Base-by-base conservation (phyloP, 495 filamentous ascomycete species). In the Lasiosphaeria ovina region DNA sequence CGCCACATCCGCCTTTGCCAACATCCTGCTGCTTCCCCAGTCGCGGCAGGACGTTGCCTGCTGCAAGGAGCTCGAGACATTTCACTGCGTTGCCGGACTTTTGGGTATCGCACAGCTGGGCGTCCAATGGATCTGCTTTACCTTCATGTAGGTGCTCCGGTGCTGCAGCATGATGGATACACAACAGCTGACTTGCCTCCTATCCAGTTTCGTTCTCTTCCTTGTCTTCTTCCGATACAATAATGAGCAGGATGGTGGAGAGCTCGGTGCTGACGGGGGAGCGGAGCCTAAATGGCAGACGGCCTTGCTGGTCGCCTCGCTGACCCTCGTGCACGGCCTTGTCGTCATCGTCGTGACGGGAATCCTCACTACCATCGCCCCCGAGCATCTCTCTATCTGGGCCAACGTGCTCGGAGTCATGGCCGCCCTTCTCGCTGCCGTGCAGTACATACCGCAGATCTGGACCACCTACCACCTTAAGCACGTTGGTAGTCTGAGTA, bases 371-470 rank as follows among this genome's bases (percentile, higher is more conserved):
- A 68, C 87, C 52, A 73, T 79, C 47, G 74, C 74, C 3, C 89
- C 86, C 8, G 62, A 76, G 3, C 72, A 83, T 47, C 79, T 97
- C 1, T 79, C 83, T 31, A 72, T 76, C 11, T 98, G 90, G 88
- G 93, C 95, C 16, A 89, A 94, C 67, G 76, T 89, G 61, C 83
- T 97, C 24, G 94, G 94, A 10, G 75, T 96, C 58, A 78, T 88
- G 66, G 81, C 89, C 42, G 86, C 91, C 4, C 65, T 87, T n/a
- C 85, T 98, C 24, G 89, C 95, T 0, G 86, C 83, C 0, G 83
- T 97, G 24, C 94, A 98, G 72, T 98, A 97, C 75, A 77, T 98
- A 17, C 94, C 94, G 2, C 94, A 98, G 76, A 92, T 98, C 65
- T 93, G 83, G 70, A 96, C 89, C 35, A 98, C 94, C 1, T 93